These are phyloP conservation scores for Pichiaceae sp. DNA, from an alignment of 1,139 yeast species.

Conservation along the genomic window DNA sequence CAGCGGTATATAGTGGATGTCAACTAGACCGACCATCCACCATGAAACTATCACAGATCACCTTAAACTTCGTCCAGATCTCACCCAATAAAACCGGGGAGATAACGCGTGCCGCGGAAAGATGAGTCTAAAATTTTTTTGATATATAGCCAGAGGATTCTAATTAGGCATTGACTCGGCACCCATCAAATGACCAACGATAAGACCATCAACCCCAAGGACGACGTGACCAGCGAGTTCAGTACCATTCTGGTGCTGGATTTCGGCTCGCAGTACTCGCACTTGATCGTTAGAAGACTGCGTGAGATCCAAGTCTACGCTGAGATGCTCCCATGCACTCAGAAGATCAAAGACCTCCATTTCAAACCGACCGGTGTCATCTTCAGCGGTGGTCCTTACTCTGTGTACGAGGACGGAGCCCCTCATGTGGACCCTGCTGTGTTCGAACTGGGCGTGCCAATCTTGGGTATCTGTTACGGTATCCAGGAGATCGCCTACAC, in stretches of 20 bases:
- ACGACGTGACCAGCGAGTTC: constrained; percentile 39
- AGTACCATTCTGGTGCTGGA: constrained; percentile 97
- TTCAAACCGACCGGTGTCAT: constrained; percentile 98
- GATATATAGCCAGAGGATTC: no score
- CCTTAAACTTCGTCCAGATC: no score
- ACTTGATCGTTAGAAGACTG: constrained; percentile 90
- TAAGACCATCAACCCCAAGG: no score
- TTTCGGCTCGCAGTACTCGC: constrained; percentile 98
- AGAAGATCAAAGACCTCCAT: constrained; percentile 80
- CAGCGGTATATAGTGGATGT: no score
- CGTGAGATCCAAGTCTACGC: constrained; percentile 98
- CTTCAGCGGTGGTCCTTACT: constrained; percentile 96
- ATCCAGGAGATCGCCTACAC: constrained; percentile 99
- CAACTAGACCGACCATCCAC: no score
- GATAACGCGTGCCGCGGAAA: no score
- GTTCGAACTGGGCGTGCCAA: constrained; percentile 85
- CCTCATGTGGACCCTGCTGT: constrained; percentile 97
- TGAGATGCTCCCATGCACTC: constrained; percentile 99
- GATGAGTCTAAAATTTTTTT: no score
- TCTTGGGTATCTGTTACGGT: constrained; percentile 97
- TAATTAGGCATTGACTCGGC: no score
- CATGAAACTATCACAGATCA: no score
- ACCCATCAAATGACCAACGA: no score
- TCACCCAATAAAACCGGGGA: no score
- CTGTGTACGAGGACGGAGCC: constrained; percentile 89